phyloP scores from a whole-genome alignment of 768 basidiomycete genomes.

The Mycena polygramma region DNA sequence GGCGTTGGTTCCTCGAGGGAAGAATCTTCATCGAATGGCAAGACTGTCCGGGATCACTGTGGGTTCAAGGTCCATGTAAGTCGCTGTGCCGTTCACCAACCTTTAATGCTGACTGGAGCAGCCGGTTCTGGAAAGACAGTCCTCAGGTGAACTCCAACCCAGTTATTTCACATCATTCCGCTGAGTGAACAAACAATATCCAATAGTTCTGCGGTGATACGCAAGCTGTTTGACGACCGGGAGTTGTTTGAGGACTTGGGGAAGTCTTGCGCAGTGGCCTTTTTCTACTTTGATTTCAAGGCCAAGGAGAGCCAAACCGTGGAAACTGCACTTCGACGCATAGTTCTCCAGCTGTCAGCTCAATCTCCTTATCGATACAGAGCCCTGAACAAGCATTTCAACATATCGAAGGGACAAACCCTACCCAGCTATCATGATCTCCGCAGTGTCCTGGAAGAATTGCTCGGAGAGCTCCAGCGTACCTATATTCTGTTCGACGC shows the following conservation, averaged over 20 bases:
- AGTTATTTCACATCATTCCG: background rate
- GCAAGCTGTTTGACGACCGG: background rate
- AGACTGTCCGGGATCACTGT: background rate
- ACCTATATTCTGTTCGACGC: slow-evolving; percentile 24
- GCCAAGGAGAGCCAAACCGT: background rate
- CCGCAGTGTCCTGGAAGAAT: background rate
- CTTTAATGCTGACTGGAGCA: background rate
- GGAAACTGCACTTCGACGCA: background rate
- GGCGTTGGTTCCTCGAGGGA: background rate
- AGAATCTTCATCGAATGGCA: background rate
- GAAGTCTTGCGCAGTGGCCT: background rate
- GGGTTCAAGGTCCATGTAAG: background rate
- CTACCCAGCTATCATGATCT: slow-evolving; percentile 17
- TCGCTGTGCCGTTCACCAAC: background rate
- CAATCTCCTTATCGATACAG: background rate
- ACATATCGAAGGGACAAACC: background rate
- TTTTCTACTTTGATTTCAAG: background rate
- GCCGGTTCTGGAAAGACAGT: background rate
- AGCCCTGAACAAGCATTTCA: background rate
- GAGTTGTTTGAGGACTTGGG: background rate
- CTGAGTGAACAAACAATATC: background rate
- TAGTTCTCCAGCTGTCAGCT: background rate
- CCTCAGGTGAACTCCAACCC: background rate
- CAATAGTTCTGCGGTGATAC: background rate
- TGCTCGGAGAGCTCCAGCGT: slow-evolving; percentile 10